phyloP scores from a whole-genome alignment of 2,329 filamentous ascomycete species.

The Epichloe festucae region DNA sequence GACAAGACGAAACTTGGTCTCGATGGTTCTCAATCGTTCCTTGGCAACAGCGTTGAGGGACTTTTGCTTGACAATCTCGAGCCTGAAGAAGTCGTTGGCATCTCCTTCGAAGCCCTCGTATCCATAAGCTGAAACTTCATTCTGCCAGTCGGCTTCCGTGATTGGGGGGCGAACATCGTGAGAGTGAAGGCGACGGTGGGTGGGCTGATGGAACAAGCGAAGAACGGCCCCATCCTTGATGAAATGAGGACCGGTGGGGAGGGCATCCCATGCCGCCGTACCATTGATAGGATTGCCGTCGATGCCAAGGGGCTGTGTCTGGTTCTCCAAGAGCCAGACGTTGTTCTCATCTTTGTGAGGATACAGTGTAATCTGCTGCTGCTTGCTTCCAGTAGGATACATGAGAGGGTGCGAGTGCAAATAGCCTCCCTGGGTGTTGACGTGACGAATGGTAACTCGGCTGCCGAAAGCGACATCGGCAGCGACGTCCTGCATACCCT shows the following conservation, averaged over 20 bases:
- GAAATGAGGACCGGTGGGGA: conserved; percentile 45
- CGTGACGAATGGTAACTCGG: conserved; percentile 73
- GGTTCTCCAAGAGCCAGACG: conserved; percentile 84
- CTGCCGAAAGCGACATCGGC: conserved; percentile 87
- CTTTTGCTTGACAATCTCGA: conserved; percentile 87
- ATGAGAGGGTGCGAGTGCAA: conserved; percentile 94
- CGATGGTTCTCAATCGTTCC: conserved; percentile 77
- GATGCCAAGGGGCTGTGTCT: conserved; percentile 73
- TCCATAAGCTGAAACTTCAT: conserved; percentile 91
- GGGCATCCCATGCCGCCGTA: conserved; percentile 68
- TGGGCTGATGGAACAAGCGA: conserved; percentile 71
- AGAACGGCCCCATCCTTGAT: conserved; percentile 72
- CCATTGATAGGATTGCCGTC: conserved; percentile 69
- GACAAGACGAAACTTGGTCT: conserved; percentile 90
- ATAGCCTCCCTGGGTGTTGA: conserved; percentile 96
- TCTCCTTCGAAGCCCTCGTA: conserved; percentile 96
- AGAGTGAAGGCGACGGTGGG: conserved; percentile 83
- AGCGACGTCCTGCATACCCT: conserved; percentile 89
- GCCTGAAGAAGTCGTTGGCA: conserved; percentile 87
- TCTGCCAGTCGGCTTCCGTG: conserved; percentile 85
- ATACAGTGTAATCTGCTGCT: conserved; percentile 96
- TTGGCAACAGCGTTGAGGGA: conserved; percentile 70
- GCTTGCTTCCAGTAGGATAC: conserved; percentile 95
- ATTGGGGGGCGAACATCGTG: conserved; percentile 84
- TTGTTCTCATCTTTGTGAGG: conserved; percentile 99